These are phyloP conservation scores for Trametes cubensis DNA, from an alignment of 768 basidiomycete species.

Conservation along the genomic window DNA sequence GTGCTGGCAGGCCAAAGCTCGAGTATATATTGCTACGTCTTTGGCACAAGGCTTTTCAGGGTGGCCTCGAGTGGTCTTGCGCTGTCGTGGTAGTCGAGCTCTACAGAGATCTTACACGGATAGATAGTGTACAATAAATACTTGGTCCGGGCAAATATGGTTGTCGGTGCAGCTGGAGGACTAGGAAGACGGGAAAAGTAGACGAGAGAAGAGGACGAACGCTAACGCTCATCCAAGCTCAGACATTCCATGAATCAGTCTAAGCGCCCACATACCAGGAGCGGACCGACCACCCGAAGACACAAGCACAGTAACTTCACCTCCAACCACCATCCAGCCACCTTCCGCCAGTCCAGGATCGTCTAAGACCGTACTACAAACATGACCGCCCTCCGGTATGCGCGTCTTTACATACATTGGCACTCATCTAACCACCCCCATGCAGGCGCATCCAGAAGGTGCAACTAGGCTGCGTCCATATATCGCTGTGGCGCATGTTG, in stretches of 20 bases:
- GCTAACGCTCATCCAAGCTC: too few species aligned
- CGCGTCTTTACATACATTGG: background rate
- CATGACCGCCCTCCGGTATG: conserved; percentile 47
- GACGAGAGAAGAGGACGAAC: too few species aligned
- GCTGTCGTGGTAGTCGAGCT: too few species aligned
- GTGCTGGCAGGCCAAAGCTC: background rate
- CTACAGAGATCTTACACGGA: background rate
- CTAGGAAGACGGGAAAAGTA: too few species aligned
- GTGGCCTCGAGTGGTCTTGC: too few species aligned
- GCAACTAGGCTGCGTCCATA: conserved; percentile 4
- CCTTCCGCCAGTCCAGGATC: background rate
- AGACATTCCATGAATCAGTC: too few species aligned
- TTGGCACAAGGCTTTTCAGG: too few species aligned
- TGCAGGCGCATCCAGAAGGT: conserved; percentile 78
- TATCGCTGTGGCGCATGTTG: conserved; percentile 11
- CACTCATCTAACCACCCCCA: conserved; percentile 3
- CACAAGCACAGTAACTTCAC: background rate
- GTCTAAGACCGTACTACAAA: background rate
- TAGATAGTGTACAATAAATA: too few species aligned
- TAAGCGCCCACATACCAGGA: background rate
- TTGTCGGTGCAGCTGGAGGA: too few species aligned
- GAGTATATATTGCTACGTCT: too few species aligned
- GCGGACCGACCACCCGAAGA: background rate
- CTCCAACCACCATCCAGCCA: background rate
- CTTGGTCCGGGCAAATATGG: too few species aligned